Conservation (phyloP, 176 grass and related monocot genomes). For the Aegilops speltoides region DNA sequence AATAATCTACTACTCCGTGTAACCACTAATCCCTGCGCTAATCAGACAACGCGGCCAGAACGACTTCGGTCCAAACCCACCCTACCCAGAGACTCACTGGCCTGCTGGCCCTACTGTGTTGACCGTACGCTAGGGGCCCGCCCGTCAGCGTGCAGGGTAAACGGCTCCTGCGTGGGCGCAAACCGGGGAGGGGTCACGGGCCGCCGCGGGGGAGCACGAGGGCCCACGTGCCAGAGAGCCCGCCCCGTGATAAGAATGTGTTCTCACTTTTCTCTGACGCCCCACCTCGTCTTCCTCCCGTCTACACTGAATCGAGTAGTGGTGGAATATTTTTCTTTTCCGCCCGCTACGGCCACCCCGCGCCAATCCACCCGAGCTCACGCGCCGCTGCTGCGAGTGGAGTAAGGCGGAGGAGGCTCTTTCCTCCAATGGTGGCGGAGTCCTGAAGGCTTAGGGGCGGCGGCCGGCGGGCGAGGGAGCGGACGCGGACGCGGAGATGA, state of each 20-base stretch:
- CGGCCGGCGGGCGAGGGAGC: too few relatives aligned
- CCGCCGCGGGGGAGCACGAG: not conserved
- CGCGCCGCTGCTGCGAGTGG: not conserved
- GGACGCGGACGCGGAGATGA: constrained; percentile 58
- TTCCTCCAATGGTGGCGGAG: constrained; percentile 43
- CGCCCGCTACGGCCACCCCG: constrained; percentile 42
- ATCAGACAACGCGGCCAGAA: not conserved
- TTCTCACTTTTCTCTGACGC: constrained; percentile 19
- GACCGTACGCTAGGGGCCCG: not conserved
- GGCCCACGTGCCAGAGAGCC: not conserved
- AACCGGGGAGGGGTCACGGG: constrained; percentile 31
- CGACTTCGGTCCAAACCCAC: not conserved
- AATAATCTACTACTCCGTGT: not conserved
- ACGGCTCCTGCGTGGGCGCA: accelerated
- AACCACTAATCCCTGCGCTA: not conserved
- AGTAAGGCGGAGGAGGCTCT: not conserved
- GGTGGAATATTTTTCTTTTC: not conserved
- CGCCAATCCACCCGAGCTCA: constrained; percentile 25
- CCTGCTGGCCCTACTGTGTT: accelerated
- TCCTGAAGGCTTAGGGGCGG: constrained; percentile 18
- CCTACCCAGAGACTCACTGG: not conserved
- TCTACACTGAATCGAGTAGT: not conserved
- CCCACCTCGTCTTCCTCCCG: constrained; percentile 25
- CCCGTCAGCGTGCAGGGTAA: not conserved
- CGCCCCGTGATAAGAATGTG: constrained; percentile 39